phyloP scores from a whole-genome alignment of 352 stramenopile species.

The Phytophthora litchii region DNA sequence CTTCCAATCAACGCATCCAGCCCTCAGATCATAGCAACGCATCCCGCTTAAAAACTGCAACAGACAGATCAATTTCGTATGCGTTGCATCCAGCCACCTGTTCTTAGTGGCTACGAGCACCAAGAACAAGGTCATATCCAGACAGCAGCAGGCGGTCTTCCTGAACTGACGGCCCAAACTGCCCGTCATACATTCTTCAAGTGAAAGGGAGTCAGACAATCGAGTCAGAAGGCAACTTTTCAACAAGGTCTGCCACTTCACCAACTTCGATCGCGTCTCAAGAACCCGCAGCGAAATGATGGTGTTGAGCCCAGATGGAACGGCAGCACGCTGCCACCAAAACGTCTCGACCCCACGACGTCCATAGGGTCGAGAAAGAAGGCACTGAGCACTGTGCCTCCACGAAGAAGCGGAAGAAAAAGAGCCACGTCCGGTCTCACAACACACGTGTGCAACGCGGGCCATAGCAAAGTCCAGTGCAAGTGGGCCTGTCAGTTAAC shows the following conservation, averaged over 20 bases:
- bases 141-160: conserved; percentile 1
- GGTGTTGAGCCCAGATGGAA: conserved; percentile 17
- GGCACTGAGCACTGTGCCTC: neutral
- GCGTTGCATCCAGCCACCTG: conserved; percentile 6
- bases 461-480: conserved; percentile 12
- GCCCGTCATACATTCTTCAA: conserved; percentile 7
- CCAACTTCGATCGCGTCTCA: too few relatives aligned
- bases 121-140: neutral
- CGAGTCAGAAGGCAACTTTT: conserved; percentile 21
- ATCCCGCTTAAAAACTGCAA: too few relatives aligned
- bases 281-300: neutral
- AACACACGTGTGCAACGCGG: conserved; percentile 17
- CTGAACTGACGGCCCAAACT: too few relatives aligned
- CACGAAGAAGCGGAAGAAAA: conserved; percentile 21
- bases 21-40: too few relatives aligned
- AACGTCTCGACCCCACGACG: conserved; percentile 1
- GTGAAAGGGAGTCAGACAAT: conserved; percentile 15
- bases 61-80: conserved; percentile 7
- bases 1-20: too few relatives aligned
- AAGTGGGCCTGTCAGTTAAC: conserved; percentile 16
- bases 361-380: conserved; percentile 7
- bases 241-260: conserved; percentile 2
- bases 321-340: conserved; percentile 7
- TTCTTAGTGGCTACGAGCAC: neutral
- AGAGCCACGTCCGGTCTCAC: conserved; percentile 11